Evolutionary conservation across 352 stramenopile species (phyloP).

Genomic region (Phytophthora kernoviae): DNA sequence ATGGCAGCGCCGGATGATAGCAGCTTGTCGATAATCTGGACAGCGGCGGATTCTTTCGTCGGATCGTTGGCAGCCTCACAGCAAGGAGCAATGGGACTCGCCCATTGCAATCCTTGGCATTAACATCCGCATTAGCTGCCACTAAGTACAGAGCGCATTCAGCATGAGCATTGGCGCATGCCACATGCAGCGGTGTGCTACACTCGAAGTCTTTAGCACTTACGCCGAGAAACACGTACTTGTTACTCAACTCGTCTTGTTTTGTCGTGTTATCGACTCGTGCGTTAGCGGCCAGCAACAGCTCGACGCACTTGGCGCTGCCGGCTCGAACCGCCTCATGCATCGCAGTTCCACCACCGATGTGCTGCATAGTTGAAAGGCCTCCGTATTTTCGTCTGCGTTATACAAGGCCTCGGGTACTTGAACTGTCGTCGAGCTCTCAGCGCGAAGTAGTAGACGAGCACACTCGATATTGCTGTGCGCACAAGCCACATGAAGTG

Average conservation of each 20-base stretch:
- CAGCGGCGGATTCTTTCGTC: conserved; percentile 17
- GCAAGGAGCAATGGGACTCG: conserved; percentile 47
- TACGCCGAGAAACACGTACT: conserved; percentile 64
- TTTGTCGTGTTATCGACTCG: conserved; percentile 28
- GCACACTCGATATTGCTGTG: conserved; percentile 46
- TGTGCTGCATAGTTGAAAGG: conserved; percentile 30
- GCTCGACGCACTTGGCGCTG: conserved; percentile 58
- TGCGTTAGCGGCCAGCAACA: conserved; percentile 61
- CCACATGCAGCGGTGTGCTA: conserved; percentile 63
- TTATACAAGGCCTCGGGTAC: conserved; percentile 24
- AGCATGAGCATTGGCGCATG: conserved; percentile 36
- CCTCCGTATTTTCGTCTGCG: conserved; percentile 24
- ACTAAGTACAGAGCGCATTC: conserved; percentile 70
- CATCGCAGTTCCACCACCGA: conserved; percentile 58
- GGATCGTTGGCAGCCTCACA: conserved; percentile 57
- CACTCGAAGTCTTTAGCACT: conserved; percentile 49
- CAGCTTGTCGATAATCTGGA: conserved; percentile 61
- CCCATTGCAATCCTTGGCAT: conserved; percentile 34
- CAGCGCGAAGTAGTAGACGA: conserved; percentile 60
- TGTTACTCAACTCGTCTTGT: conserved; percentile 9
- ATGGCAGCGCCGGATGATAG: conserved; percentile 43
- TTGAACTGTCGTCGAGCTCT: conserved; percentile 12
- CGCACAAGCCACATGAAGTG: conserved; percentile 66
- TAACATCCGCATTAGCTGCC: conserved; percentile 55
- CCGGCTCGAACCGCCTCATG: conserved; percentile 54